Percentiles rank a stretch among this genome's conserved stretches.
These are phyloP conservation scores for Parietichytrium sp. DNA, from an alignment of 108 stramenopile species.

Conservation along the genomic window DNA sequence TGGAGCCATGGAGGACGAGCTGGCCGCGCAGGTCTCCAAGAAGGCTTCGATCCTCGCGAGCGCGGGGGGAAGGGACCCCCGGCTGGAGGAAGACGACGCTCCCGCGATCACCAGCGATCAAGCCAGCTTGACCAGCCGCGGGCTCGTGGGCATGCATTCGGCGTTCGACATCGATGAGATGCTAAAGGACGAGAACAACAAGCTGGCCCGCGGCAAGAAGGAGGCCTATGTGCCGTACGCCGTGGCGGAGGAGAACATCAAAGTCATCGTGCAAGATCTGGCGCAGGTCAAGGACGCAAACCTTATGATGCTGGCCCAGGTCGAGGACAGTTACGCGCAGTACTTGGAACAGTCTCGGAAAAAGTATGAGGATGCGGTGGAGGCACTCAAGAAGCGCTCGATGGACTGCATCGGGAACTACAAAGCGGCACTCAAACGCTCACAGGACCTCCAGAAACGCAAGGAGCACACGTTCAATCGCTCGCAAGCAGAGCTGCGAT, in stretches of 20 bases:
- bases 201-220: not conserved
- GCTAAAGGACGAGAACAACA: not conserved
- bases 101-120: too few relatives aligned
- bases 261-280: not conserved
- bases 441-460: not conserved
- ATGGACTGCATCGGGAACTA: conserved; percentile 20
- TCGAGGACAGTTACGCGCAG: not conserved
- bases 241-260: not conserved
- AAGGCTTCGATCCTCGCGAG: too few relatives aligned
- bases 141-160: conserved; percentile 7
- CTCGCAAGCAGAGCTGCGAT: not conserved
- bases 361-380: conserved; percentile 1
- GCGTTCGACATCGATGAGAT: not conserved
- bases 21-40: too few relatives aligned
- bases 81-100: too few relatives aligned
- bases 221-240: not conserved
- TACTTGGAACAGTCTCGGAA: not conserved
- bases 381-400: not conserved
- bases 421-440: not conserved
- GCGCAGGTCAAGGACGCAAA: not conserved
- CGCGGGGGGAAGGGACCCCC: too few relatives aligned
- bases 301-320: not conserved
- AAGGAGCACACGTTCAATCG: not conserved
- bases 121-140: too few relatives aligned
- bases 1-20: too few relatives aligned